phyloP scores from a whole-genome alignment of 352 stramenopile species.

The Phytophthora brassicae region DNA sequence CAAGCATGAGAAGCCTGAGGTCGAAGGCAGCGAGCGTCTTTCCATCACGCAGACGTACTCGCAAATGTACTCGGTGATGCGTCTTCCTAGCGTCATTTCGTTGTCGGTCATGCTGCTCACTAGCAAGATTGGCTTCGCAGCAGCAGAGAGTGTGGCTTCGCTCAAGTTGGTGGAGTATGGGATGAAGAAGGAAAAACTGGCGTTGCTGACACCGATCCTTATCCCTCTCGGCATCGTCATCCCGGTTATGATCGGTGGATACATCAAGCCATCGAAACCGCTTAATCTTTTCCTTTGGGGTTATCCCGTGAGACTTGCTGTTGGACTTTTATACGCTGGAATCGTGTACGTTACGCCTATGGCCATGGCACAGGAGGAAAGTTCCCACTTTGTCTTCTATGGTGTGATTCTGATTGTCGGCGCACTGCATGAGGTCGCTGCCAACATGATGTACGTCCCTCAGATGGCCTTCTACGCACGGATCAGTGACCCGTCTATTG shows the following conservation, averaged over 20 bases:
- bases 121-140: slow-evolving; percentile 91
- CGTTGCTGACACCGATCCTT: slow-evolving; percentile 84
- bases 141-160: slow-evolving; percentile 88
- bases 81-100: slow-evolving; percentile 83
- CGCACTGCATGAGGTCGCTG: slow-evolving; percentile 79
- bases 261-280: slow-evolving; percentile 70
- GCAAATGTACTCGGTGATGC: slow-evolving; percentile 86
- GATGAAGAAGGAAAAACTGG: slow-evolving; percentile 93
- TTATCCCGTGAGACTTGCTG: slow-evolving; percentile 84
- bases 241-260: slow-evolving; percentile 73
- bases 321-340: slow-evolving; percentile 81
- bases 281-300: slow-evolving; percentile 78
- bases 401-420: slow-evolving; percentile 66
- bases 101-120: slow-evolving; percentile 91
- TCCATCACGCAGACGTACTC: slow-evolving; percentile 90
- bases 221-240: slow-evolving; percentile 89
- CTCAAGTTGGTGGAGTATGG: slow-evolving; percentile 93
- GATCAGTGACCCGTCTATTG: slow-evolving; percentile 97
- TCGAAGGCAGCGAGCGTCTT: slow-evolving; percentile 60
- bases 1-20: slow-evolving; percentile 85
- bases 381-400: slow-evolving; percentile 80
- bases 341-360: slow-evolving; percentile 83
- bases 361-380: slow-evolving; percentile 78
- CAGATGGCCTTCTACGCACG: slow-evolving; percentile 99
- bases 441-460: slow-evolving; percentile 93